These are phyloP conservation scores for Saccharomyces kudriavzevii DNA, from an alignment of 805 yeast genomes.

Conservation along the genomic window DNA sequence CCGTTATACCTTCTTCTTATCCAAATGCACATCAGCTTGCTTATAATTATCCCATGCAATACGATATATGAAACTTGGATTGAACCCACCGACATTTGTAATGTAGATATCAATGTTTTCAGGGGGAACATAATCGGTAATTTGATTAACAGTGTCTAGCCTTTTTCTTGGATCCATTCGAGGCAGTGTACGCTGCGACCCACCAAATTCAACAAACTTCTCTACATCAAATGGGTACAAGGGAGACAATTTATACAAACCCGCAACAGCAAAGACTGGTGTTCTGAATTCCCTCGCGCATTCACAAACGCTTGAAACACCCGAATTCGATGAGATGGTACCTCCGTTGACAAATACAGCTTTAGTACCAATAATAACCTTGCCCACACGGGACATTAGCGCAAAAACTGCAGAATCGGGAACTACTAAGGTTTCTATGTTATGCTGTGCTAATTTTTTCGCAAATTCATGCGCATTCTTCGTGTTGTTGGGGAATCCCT, in stretches of 20 bases:
- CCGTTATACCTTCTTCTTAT: conserved; percentile 19
- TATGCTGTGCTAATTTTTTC: conserved; percentile 67
- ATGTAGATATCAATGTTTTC: conserved; percentile 90
- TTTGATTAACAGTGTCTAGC: conserved; percentile 57
- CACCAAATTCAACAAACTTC: conserved; percentile 81
- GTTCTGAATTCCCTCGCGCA: conserved; percentile 92
- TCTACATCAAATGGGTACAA: conserved; percentile 84
- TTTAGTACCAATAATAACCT: conserved; percentile 86
- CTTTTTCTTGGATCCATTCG: conserved; percentile 58
- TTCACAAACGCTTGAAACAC: conserved; percentile 88
- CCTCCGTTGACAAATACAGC: conserved; percentile 97
- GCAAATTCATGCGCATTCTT: conserved; percentile 71
- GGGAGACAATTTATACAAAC: conserved; percentile 87
- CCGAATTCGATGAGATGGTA: conserved; percentile 76
- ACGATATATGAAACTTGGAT: conserved; percentile 93
- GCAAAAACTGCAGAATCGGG: conserved; percentile 93
- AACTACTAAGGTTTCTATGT: conserved; percentile 81
- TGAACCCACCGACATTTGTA: conserved; percentile 92
- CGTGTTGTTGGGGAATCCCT: conserved; percentile 85
- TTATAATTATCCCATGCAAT: conserved; percentile 91
- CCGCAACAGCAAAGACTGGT: conserved; percentile 95
- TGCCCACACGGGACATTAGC: conserved; percentile 94
- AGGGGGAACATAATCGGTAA: conserved; percentile 86
- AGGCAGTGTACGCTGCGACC: conserved; percentile 41
- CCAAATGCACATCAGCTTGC: conserved; percentile 67